Evolutionary conservation across 2,329 filamentous ascomycete genomes (phyloP), one percentile per base, ranked within the genome.

Genomic region (Aspergillus clavatus): DNA sequence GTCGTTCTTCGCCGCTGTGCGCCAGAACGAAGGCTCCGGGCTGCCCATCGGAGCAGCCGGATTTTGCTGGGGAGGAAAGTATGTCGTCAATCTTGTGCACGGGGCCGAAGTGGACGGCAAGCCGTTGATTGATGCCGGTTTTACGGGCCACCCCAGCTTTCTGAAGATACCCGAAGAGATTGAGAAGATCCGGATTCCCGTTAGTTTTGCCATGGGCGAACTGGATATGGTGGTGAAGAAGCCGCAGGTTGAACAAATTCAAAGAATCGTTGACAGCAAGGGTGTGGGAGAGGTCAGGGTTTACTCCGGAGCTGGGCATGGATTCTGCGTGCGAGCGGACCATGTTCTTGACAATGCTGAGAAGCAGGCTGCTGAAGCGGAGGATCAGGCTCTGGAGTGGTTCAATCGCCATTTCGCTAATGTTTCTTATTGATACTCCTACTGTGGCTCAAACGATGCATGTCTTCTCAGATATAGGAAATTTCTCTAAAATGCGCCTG

Each of bases 1-100:
- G 29, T 28, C 52, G 33, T 74, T 72, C 53, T 60, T 75, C 46
- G 45, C 55, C 27, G 52, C 57, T 3, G 52, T 74, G 4, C 66
- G 68, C 12, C 56, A 59, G 7, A 54, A 60, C 16, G 52, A 58
- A 43, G 57, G 59, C n/a, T 46, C 59, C 14, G 46, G 56, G 11
- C 56, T 70, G 5, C 72, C 70, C 45, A 62, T 83, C 37, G 79
- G 73, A 18, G 75, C 71, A 0, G 77, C 77, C 0, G 82, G 81
- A 0, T 83, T 81, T 65, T 83, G 79, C 68, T 84, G 80, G 80
- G 81, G 81, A 19, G 81, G 78, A 19, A 76, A 77, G 49, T 73
- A 81, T 52, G 64, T 71, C 2, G 58, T 79, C 7, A 58, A 72
- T n/a, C 70, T 83, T 3, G 67, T 72, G 8, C 68, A 71, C 12